Percentiles rank a stretch among this genome's conserved stretches.
Evolutionary conservation across 2,329 filamentous ascomycete genomes (phyloP).

Genomic region (Colletotrichum sp.): DNA sequence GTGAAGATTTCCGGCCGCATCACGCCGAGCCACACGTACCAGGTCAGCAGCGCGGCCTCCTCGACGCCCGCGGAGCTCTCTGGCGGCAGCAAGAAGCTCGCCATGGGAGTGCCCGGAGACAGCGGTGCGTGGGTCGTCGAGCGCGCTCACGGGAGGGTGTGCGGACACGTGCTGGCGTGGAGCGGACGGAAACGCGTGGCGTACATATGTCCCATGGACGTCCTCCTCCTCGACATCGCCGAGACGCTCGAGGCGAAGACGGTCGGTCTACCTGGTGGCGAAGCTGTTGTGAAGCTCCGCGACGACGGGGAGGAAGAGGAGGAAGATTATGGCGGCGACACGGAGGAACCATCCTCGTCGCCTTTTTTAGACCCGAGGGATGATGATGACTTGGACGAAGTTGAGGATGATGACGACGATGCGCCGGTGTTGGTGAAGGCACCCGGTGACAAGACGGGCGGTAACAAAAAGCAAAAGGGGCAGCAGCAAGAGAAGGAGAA

Average conservation of each 20-base stretch:
- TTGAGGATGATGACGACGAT: constrained; percentile 24
- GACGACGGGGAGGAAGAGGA: constrained; percentile 18
- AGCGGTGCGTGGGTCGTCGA: constrained; percentile 94
- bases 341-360: constrained; percentile 11
- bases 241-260: constrained; percentile 73
- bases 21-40: constrained; percentile 77
- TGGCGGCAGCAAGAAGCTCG: constrained; percentile 27
- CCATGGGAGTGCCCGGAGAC: constrained; percentile 80
- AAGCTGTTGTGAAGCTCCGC: constrained; percentile 40
- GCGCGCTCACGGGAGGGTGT: constrained; percentile 77
- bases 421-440: constrained; percentile 5
- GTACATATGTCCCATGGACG: constrained; percentile 95
- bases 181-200: constrained; percentile 80
- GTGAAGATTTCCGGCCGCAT: constrained; percentile 87
- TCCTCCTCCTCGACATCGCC: constrained; percentile 84
- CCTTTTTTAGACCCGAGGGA: constrained; percentile 20
- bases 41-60: constrained; percentile 49
- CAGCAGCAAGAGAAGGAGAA: background rate
- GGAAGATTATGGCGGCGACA: constrained; percentile 1
- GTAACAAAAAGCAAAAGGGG: background rate
- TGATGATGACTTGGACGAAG: constrained; percentile 33
- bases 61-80: background rate
- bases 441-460: background rate
- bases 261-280: constrained; percentile 73
- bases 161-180: constrained; percentile 90